These are phyloP conservation scores for Hypoxylon sp. DNA, from an alignment of 2,329 filamentous ascomycete genomes.

Conservation along the genomic window DNA sequence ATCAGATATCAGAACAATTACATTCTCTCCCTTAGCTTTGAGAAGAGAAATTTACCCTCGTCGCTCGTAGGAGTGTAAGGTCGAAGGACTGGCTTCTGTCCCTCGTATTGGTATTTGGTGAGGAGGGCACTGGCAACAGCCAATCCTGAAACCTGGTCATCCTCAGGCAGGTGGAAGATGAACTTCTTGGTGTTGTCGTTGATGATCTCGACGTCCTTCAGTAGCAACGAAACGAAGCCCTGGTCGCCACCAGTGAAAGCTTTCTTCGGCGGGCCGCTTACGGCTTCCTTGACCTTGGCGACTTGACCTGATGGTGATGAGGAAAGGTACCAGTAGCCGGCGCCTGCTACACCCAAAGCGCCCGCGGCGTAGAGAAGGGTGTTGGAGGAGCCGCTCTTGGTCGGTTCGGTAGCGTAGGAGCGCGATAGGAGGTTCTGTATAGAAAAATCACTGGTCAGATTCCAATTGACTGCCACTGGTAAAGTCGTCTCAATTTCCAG, in stretches of 20 bases:
- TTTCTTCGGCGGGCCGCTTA: slow-evolving; percentile 57
- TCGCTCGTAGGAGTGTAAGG: slow-evolving; percentile 95
- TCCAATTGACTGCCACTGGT: slow-evolving; percentile 20
- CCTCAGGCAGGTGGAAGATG: slow-evolving; percentile 86
- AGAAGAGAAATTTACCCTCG: slow-evolving; percentile 68
- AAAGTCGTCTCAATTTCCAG: neutral
- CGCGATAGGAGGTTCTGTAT: slow-evolving; percentile 47
- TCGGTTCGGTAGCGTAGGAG: slow-evolving; percentile 75
- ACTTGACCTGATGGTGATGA: slow-evolving; percentile 55
- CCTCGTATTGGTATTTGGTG: slow-evolving; percentile 90
- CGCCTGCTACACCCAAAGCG: slow-evolving; percentile 68
- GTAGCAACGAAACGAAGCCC: slow-evolving; percentile 84
- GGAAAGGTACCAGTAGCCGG: slow-evolving; percentile 67
- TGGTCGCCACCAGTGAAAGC: slow-evolving; percentile 86
- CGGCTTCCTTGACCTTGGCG: slow-evolving; percentile 62
- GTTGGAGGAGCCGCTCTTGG: slow-evolving; percentile 69
- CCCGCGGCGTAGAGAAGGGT: slow-evolving; percentile 70
- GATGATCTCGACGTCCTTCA: slow-evolving; percentile 81
- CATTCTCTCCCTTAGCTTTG: neutral
- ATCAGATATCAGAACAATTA: slow-evolving; percentile 19
- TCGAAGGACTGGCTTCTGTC: slow-evolving; percentile 86
- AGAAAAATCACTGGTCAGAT: slow-evolving; percentile 29
- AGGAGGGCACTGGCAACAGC: slow-evolving; percentile 86
- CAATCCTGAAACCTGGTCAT: slow-evolving; percentile 86
- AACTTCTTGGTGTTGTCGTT: slow-evolving; percentile 97